phyloP scores from a whole-genome alignment of 129 eudicot genomes.

The Erigeron canadensis region DNA sequence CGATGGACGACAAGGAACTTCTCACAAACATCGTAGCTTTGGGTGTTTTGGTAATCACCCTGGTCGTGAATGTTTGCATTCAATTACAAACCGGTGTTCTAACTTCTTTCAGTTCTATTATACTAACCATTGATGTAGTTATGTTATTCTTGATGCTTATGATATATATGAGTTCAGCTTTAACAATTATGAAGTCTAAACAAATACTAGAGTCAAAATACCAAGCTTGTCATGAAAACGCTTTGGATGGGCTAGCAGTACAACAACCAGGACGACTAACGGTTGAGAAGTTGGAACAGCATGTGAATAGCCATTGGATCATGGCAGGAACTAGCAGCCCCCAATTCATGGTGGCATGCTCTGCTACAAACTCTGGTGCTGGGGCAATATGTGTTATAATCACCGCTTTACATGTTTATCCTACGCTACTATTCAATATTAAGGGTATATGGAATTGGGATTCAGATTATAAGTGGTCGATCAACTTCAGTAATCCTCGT shows the following conservation, averaged over 20 bases:
- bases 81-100: conserved; percentile 1
- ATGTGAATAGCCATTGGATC: conserved; percentile 22
- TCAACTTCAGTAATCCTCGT: too few relatives aligned
- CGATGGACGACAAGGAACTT: conserved; percentile 2
- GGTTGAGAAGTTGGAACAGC: conserved; percentile 6
- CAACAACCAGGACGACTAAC: background rate
- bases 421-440: too few relatives aligned
- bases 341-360: background rate
- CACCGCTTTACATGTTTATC: too few relatives aligned
- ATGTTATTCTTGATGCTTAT: conserved; percentile 1
- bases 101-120: too few relatives aligned
- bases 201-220: conserved; percentile 14
- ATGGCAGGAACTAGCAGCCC: conserved; percentile 17
- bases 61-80: conserved; percentile 21
- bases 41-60: conserved; percentile 10
- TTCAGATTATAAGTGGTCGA: too few relatives aligned
- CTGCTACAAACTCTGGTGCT: too few relatives aligned
- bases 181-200: conserved; percentile 11
- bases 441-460: too few relatives aligned
- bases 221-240: background rate
- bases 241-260: background rate
- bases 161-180: background rate
- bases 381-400: too few relatives aligned
- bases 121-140: background rate
- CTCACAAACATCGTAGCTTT: conserved; percentile 15